These are phyloP conservation scores for Rhizoclosmatium sp. DNA, from an alignment of 192 early-diverging fungal species.

Conservation along the genomic window DNA sequence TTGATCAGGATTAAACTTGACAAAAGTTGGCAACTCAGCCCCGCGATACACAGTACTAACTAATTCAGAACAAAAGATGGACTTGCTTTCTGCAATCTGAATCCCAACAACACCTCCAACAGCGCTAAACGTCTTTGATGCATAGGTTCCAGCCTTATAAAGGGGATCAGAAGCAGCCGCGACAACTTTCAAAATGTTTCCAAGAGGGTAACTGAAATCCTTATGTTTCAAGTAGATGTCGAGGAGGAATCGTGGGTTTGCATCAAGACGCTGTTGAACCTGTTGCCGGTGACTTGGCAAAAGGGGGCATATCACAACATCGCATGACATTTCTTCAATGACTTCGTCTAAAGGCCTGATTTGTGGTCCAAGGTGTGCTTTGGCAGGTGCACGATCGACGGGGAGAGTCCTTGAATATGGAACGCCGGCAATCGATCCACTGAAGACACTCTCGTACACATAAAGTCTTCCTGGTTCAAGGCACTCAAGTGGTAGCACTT, in stretches of 20 bases:
- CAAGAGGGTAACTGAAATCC: slow-evolving; percentile 31
- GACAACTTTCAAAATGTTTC: not conserved
- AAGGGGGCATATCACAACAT: slow-evolving; percentile 41
- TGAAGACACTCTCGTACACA: slow-evolving; percentile 47
- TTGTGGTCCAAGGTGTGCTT: slow-evolving; percentile 44
- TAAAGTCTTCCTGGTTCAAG: slow-evolving; percentile 44
- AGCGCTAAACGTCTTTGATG: not conserved
- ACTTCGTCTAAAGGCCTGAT: slow-evolving; percentile 32
- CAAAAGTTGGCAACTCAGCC: slow-evolving; percentile 39
- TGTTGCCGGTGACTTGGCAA: not conserved
- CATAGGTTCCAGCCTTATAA: not conserved
- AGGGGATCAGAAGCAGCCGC: not conserved
- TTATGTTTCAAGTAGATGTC: slow-evolving; percentile 35
- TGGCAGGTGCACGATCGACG: slow-evolving; percentile 23
- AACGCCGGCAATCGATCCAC: slow-evolving; percentile 33
- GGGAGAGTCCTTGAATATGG: slow-evolving; percentile 32
- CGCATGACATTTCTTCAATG: slow-evolving; percentile 29
- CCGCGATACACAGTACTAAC: slow-evolving; percentile 34
- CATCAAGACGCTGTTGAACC: not conserved
- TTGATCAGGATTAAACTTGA: not conserved
- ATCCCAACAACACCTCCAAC: not conserved
- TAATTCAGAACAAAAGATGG: slow-evolving; percentile 48
- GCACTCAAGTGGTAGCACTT: slow-evolving; percentile 33
- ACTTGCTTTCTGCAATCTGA: not conserved
- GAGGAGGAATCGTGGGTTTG: slow-evolving; percentile 8